Conservation (phyloP, 2,329 filamentous ascomycete species). For the Trichoderma endophyticum region DNA sequence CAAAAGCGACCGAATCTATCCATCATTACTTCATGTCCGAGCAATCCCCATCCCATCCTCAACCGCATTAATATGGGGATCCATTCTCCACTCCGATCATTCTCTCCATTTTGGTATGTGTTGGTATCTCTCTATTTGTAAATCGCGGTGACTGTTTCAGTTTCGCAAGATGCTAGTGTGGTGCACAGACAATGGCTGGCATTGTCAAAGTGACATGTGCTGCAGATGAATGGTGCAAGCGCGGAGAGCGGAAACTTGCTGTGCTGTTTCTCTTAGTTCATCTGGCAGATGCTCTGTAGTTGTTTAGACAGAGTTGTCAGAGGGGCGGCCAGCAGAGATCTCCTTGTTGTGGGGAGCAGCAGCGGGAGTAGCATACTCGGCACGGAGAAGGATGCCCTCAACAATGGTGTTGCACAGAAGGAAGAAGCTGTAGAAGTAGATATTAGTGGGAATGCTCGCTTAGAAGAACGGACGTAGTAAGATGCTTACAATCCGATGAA, state of each 20-base stretch:
- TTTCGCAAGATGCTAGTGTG: neutral
- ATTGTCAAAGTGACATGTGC: neutral
- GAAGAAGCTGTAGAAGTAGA: slow-evolving; percentile 19
- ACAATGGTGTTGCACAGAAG: slow-evolving; percentile 22
- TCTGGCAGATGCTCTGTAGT: neutral
- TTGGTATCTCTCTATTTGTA: slow-evolving; percentile 6
- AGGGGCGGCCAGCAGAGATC: slow-evolving; percentile 1
- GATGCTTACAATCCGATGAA: slow-evolving; percentile 27
- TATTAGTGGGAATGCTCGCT: neutral
- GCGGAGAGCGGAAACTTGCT: neutral
- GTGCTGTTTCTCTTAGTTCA: neutral
- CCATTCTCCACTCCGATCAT: neutral
- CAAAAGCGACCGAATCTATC: slow-evolving; percentile 14
- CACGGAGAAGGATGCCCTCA: slow-evolving; percentile 17
- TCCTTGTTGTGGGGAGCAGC: slow-evolving; percentile 2
- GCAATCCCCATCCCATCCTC: neutral
- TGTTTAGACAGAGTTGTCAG: neutral
- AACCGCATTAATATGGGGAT: slow-evolving; percentile 7
- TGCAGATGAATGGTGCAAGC: neutral
- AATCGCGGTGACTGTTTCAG: neutral
- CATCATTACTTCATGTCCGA: neutral
- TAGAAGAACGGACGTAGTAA: no score
- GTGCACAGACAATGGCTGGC: neutral
- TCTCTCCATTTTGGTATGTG: neutral
- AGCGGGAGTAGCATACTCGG: neutral